A percentile compares a stretch with the other conserved stretches of the same genome.
Evolutionary conservation across 805 yeast genomes (phyloP).

Genomic region (Schwanniomyces pseudopolymorphus): DNA sequence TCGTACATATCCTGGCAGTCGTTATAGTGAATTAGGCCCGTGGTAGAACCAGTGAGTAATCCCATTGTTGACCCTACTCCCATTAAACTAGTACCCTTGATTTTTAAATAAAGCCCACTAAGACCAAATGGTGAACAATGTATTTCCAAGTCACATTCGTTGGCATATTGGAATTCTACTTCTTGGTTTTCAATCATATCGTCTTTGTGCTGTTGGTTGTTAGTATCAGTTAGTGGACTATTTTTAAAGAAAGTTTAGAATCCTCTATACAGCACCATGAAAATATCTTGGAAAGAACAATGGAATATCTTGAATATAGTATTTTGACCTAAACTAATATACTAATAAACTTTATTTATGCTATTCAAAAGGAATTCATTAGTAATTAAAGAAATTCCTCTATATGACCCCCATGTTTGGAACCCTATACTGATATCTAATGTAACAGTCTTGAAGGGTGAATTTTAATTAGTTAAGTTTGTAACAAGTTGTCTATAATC

Average conservation of each 20-base stretch:
- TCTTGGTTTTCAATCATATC: conserved; percentile 6
- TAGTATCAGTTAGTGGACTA: background rate
- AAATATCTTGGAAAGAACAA: background rate
- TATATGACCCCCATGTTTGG: background rate
- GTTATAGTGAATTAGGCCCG: conserved; percentile 50
- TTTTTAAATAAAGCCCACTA: conserved; percentile 49
- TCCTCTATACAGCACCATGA: background rate
- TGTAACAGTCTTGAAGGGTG: no score
- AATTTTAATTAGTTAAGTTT: background rate
- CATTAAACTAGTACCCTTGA: conserved; percentile 48
- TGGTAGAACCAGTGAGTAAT: conserved; percentile 50
- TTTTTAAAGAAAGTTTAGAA: background rate
- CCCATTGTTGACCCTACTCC: conserved; percentile 61
- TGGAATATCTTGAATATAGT: background rate
- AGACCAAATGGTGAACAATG: conserved; percentile 60
- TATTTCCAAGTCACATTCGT: conserved; percentile 51
- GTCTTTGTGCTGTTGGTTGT: no score
- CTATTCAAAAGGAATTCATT: background rate
- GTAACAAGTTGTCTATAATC: background rate
- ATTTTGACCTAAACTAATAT: background rate
- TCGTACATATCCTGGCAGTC: conserved; percentile 45
- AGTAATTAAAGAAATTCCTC: background rate
- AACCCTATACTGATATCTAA: no score
- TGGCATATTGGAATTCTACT: conserved; percentile 43
- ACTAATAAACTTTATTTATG: background rate